phyloP scores from a whole-genome alignment of 441 rosid genomes.

The Pelargonium myrrhifolium region DNA sequence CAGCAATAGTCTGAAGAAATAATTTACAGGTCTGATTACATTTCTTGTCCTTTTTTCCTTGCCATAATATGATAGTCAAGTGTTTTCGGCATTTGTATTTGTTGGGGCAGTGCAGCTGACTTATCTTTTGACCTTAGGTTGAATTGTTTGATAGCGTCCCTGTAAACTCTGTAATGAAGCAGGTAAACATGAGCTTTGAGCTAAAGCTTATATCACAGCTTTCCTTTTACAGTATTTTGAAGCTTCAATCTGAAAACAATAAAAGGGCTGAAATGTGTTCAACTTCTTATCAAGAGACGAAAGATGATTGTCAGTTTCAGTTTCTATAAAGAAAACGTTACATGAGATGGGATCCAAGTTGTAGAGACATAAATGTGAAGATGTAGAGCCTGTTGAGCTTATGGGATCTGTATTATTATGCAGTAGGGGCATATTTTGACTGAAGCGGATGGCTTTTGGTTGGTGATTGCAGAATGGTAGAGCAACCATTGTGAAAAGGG shows the following conservation, averaged over 20 bases:
- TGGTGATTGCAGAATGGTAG: constrained; percentile 15
- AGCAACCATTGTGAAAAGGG: constrained; percentile 1
- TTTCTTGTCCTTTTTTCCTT: constrained; percentile 3
- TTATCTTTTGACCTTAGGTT: constrained; percentile 17
- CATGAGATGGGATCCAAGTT: not conserved
- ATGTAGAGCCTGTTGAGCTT: constrained; percentile 28
- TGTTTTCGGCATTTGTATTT: not conserved
- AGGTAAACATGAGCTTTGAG: constrained; percentile 25
- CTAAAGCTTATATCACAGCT: constrained; percentile 10
- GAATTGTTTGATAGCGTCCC: constrained; percentile 15
- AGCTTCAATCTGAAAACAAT: constrained; percentile 18
- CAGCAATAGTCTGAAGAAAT: constrained; percentile 54
- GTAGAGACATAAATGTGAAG: constrained; percentile 28
- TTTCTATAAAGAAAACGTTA: too few relatives aligned
- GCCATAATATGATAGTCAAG: constrained; percentile 9
- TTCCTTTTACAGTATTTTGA: constrained; percentile 15
- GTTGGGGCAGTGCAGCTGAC: constrained; percentile 19
- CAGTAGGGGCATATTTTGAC: constrained; percentile 2
- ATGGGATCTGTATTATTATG: constrained; percentile 15
- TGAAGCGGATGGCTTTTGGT: constrained; percentile 12
- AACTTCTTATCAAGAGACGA: constrained; percentile 13
- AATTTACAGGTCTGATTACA: constrained; percentile 17
- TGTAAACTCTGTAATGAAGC: constrained; percentile 31
- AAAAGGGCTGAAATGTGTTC: constrained; percentile 11
- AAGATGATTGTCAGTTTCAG: constrained; percentile 13